Base-by-base conservation (phyloP, 2,329 filamentous ascomycete species). In the Gremmenia infestans region DNA sequence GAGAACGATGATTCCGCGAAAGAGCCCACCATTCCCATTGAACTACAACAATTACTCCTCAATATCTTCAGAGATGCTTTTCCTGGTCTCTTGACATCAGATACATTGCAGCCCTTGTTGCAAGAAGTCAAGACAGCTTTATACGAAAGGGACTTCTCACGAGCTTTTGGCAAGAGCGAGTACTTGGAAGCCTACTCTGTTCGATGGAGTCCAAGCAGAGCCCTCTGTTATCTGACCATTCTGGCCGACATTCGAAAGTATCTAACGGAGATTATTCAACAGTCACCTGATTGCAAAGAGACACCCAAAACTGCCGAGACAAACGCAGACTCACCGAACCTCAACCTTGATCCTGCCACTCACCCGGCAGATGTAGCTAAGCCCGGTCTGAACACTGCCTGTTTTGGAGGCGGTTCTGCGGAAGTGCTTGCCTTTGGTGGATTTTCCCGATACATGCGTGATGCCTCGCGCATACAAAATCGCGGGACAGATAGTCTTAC, bases 171-270 rank as follows among this genome's bases (percentile, higher is more conserved):
- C 0, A 78, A 78, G 47, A 78, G 83, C 54, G 83, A 87, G 46
- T 81, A 87, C 64, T 79, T 97, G 17, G 83, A 88, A 58, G 89
- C 88, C 9, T 99, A 99, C 75, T 90, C 91, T 8, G 82, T 90
- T 53, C 78, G 94, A 65, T 99, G 93, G 92, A 96, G 91, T 72
- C 89, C 93, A 1, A 88, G 88, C 52, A 80, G 94, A 52, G 88
- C 91, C 0, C 74, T 97, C 52, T 90, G 87, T 60, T 97, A 97
- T 72, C 77, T 83, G n/a, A 68, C 73, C 2, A 72, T 85, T n/a
- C 70, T 87, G 39, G 57, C 71, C 28, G 64, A 75, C 49, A 28
- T 69, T 5, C 47, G 54, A 36, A 45, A 63, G 40, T 56, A 67
- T 47, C 49, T 69, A n/a, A 28, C 52, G 12, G 57, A 51, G 22